These are phyloP conservation scores for Solanum aculeatissimum DNA, from an alignment of 305 asterid genomes.

Conservation along the genomic window DNA sequence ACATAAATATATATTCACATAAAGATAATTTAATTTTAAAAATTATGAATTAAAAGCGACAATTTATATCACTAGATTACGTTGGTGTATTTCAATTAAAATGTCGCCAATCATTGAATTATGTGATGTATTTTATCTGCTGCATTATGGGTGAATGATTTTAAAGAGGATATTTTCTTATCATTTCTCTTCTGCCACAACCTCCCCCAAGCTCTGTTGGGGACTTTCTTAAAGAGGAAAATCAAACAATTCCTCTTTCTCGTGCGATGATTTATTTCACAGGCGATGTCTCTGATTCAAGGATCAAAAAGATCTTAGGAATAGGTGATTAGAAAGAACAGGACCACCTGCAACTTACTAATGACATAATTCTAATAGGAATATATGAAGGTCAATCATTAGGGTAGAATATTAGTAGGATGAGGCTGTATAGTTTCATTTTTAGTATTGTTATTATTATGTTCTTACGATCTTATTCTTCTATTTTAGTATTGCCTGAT, in stretches of 20 bases:
- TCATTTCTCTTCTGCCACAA: too few relatives aligned
- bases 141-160: too few relatives aligned
- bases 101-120: too few relatives aligned
- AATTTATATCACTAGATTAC: background rate
- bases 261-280: too few relatives aligned
- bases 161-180: too few relatives aligned
- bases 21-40: background rate
- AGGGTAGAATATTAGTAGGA: background rate
- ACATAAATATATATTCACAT: background rate
- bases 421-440: background rate
- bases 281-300: too few relatives aligned
- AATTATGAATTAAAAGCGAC: too few relatives aligned
- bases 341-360: background rate
- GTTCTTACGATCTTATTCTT: background rate
- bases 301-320: too few relatives aligned
- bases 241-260: too few relatives aligned
- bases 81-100: background rate
- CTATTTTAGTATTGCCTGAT: fast-evolving
- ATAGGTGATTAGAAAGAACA: background rate
- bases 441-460: background rate
- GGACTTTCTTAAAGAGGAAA: too few relatives aligned
- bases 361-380: background rate
- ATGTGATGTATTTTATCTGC: too few relatives aligned
- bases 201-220: too few relatives aligned
- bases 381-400: background rate